Conservation (phyloP, 768 basidiomycete genomes). For the Trametes cinnabarina region DNA sequence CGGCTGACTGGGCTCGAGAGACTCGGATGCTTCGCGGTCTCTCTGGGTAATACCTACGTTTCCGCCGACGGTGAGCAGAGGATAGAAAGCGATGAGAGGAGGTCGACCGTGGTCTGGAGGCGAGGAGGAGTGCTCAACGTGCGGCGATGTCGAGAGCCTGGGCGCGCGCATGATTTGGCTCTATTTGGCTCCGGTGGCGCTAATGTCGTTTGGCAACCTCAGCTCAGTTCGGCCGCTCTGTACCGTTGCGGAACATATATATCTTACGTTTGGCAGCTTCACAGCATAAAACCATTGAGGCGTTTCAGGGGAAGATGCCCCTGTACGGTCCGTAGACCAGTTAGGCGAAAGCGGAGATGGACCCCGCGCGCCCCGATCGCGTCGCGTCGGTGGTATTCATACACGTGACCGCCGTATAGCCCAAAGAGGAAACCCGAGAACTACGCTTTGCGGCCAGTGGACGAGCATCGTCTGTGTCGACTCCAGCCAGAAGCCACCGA, state of each 20-base stretch:
- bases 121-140: background rate
- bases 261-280: too few relatives aligned
- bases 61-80: background rate
- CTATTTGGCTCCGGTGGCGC: slow-evolving; percentile 17
- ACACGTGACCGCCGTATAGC: background rate
- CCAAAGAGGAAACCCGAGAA: slow-evolving; percentile 5
- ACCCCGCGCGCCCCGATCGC: slow-evolving; percentile 3
- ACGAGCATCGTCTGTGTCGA: too few relatives aligned
- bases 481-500: too few relatives aligned
- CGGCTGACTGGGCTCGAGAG: slow-evolving; percentile 4
- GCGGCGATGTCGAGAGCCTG: background rate
- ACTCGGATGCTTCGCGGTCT: background rate
- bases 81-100: background rate
- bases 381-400: slow-evolving; percentile 3
- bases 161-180: slow-evolving; percentile 3
- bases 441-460: background rate
- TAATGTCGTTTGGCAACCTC: background rate
- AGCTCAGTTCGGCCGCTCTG: background rate
- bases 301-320: too few relatives aligned
- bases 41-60: background rate
- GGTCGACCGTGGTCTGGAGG: too few relatives aligned
- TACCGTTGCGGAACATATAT: too few relatives aligned
- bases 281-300: too few relatives aligned
- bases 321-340: background rate
- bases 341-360: background rate